Base-by-base conservation (phyloP, 495 filamentous ascomycete genomes). In the Xylaria grammica region DNA sequence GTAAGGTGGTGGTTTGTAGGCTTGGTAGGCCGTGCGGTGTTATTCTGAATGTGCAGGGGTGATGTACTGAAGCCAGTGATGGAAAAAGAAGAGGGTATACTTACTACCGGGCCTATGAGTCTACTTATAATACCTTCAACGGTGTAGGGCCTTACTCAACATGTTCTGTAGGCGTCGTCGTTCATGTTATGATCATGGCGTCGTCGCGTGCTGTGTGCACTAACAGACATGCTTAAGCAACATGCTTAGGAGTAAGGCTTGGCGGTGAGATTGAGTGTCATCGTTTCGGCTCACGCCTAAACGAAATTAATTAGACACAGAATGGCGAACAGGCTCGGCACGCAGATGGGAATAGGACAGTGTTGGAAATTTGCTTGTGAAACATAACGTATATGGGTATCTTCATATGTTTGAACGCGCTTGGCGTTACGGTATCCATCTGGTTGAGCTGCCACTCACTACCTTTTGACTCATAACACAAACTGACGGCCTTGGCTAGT, bases 381-480 rank as follows among this genome's bases (percentile, higher is more conserved):
- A 61, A 36, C 24, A 52, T 40, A 61, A 51, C 34, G 32, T 61
- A 29, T 51, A 61, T 61, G 58, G 58, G 58, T 61, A 61, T 61
- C 58, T 51, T 61, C 38, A 62, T 9, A 32, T 45, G n/a, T 26
- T 42, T 62, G 15, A 54, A 53, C 17, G 52, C 32, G 48, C 36
- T 20, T 62, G 36, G 22, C 36, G 46, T 53, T 45, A 34, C 49
- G 53, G 30, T 20, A 40, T 52, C 19, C 26, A 54, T 44, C 26
- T 42, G 44, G 19, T 48, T 48, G 27, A 24, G 40, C 38, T 29
- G 56, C 48, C 49, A 62, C 40, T n/a, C n/a, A n/a, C 46, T 52
- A 51, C 32, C 27, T 53, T 59, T 10, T 32, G 26, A 27, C 45
- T 26, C 8, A 30, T 38, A 60, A 29, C n/a, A 60, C 44, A 60